Base-by-base conservation (phyloP, 2,329 filamentous ascomycete genomes). In the Corniculantispora saksenae region DNA sequence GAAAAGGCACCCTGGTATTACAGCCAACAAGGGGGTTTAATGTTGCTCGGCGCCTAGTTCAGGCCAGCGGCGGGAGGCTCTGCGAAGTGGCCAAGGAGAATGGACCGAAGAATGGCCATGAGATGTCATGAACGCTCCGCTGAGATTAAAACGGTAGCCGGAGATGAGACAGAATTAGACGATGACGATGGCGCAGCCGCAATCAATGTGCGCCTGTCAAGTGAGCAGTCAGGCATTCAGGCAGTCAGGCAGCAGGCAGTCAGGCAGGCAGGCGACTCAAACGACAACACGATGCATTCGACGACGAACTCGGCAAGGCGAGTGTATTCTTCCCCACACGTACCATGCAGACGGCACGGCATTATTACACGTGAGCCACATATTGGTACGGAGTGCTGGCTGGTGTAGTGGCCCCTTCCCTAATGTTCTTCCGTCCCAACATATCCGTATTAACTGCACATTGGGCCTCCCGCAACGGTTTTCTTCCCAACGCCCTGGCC, bases 381-480 rank as follows among this genome's bases (percentile, higher is more conserved):
- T 15, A n/a, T n/a, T n/a, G n/a, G n/a, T n/a, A n/a, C n/a, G n/a
- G n/a, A n/a, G n/a, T n/a, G n/a, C n/a, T n/a, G n/a, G n/a, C n/a
- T n/a, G n/a, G n/a, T 7, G 19, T 21, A 59, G 27, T 9, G 25
- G 27, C 23, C 43, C 19, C n/a, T 47, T 25, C 27, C 13, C 35
- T 38, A 8, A 38, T 21, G 21, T 60, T 47, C 29, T 23, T 60
- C 51, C 60, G 25, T 62, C 60, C 51, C 58, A 61, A 60, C 56
- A 60, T 29, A 13, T 4, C 12, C n/a, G n/a, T n/a, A n/a, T n/a
- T 23, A 43, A 12, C 19, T 10, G 57, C 43, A 35, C 7, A 59
- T 50, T 60, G 40, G 55, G 55, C 57, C 50, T 60, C 15, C n/a
- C 27, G 6, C 51, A 63, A 63, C 60, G 59, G 51, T 63, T 63